Percentiles rank a stretch among this genome's conserved stretches.
Evolutionary conservation across 208 protist genomes (phyloP).

Genomic region (Acanthamoeba quina): DNA sequence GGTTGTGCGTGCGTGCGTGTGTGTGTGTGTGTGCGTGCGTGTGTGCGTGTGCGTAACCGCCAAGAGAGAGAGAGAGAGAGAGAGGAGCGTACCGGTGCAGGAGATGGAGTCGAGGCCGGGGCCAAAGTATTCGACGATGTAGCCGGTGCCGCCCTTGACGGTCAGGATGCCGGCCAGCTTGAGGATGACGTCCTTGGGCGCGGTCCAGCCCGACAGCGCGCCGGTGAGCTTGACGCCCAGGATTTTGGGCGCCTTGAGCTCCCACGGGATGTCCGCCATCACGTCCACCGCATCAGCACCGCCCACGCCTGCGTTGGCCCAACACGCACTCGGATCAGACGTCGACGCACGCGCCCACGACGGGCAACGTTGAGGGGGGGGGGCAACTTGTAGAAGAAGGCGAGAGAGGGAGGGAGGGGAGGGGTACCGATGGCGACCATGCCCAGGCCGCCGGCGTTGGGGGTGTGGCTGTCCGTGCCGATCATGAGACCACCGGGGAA

Average conservation of each 20-base stretch:
- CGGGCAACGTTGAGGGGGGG: too few species aligned
- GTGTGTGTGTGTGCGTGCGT: too few species aligned
- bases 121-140: conserved; percentile 94
- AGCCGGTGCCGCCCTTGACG: conserved; percentile 90
- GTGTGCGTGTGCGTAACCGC: too few species aligned
- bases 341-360: too few species aligned
- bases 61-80: not conserved
- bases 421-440: conserved; percentile 75
- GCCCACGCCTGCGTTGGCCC: conserved; percentile 85
- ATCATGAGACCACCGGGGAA: conserved; percentile 90
- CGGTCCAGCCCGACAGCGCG: conserved; percentile 83
- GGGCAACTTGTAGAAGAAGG: too few species aligned
- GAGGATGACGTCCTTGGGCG: conserved; percentile 93
- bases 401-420: not conserved
- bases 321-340: too few species aligned
- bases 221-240: conserved; percentile 94
- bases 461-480: conserved; percentile 89
- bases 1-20: too few species aligned
- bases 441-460: conserved; percentile 87
- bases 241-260: conserved; percentile 92
- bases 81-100: conserved; percentile 90
- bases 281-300: conserved; percentile 94
- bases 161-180: conserved; percentile 92
- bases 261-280: conserved; percentile 93
- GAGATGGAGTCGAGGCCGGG: conserved; percentile 90